Evolutionary conservation across 352 stramenopile genomes (phyloP), one percentile per base, ranked within the genome.

Genomic region (Phytopythium delawarense): DNA sequence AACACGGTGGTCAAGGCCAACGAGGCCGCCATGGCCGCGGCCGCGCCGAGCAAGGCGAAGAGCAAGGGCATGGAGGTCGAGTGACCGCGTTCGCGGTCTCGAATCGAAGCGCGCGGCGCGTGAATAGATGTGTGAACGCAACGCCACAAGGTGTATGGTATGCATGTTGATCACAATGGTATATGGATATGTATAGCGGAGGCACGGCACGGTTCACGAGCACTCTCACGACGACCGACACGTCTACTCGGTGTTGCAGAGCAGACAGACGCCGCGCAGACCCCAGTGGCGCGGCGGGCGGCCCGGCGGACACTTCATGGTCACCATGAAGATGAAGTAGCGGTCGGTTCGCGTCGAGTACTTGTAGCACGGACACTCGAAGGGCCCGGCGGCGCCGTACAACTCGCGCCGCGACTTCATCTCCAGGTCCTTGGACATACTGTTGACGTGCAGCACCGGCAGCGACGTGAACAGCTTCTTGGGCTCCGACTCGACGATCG

Each of bases 241-340:
- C 21, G 21, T 23, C 57, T 63, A 97, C 64, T 97, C 89, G 49
- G 89, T 98, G 77, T 98, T 98, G 76, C 95, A 98, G 28, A 99
- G 80, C 60, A 99, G 69, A 51, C 89, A 91, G 42, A 97, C 90
- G 28, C 96, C 97, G 13, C 96, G 84, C 35, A 99, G 70, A 0
- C 87, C 89, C 96, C 96, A 99, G 71, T 99, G 96, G 35, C 90
- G 87, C 18, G 95, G 91, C 39, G 83, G 85, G 51, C 98, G 79
- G 21, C 96, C 96, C 18, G 79, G 75, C 37, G 84, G 83, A 73
- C 87, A 96, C 67, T 93, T 92, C 83, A 96, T 93, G 30, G 83
- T 96, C 50, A 98, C 94, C 77, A 96, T 98, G 60, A 98, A 98
- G 64, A 99, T 94, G 63, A 98, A 98, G 75, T 98, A 98, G 20